These are phyloP conservation scores for Magnolia sinica DNA, from an alignment of 164 flowering plant genomes.

Conservation along the genomic window DNA sequence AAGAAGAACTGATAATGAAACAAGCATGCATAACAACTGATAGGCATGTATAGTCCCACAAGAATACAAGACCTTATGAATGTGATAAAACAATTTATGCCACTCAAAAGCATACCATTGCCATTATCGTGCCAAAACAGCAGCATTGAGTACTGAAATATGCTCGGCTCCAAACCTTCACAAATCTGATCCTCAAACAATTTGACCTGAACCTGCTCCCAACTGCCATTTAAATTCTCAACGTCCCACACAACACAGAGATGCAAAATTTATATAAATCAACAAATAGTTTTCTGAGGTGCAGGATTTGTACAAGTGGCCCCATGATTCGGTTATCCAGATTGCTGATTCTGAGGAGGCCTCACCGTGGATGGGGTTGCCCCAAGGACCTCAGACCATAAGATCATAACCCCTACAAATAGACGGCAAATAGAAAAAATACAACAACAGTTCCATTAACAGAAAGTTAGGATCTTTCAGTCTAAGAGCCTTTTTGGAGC, in stretches of 20 bases:
- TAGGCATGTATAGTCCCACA: no score
- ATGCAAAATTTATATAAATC: not conserved
- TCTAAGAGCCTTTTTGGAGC: not conserved
- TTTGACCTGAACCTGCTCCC: constrained; percentile 71
- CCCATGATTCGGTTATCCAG: not conserved
- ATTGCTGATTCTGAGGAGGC: not conserved
- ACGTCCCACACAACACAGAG: constrained; percentile 23
- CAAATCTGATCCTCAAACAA: constrained; percentile 49
- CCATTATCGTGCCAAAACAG: constrained; percentile 32
- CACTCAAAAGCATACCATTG: constrained; percentile 38
- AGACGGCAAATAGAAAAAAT: not conserved
- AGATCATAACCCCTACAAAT: not conserved
- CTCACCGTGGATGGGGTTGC: not conserved
- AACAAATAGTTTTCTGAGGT: not conserved
- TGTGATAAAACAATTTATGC: not conserved
- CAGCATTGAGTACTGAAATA: constrained; percentile 63
- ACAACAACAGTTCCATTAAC: not conserved
- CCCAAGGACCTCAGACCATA: not conserved
- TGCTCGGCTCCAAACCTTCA: constrained; percentile 50
- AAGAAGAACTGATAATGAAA: no score
- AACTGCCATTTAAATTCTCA: constrained; percentile 58
- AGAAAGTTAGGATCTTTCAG: not conserved
- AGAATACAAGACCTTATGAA: not conserved
- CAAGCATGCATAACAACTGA: no score
- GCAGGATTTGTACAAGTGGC: not conserved